A percentile compares a stretch with the other conserved stretches of the same genome.
phyloP scores from a whole-genome alignment of 495 filamentous ascomycete genomes.

The Xylaria longipes region DNA sequence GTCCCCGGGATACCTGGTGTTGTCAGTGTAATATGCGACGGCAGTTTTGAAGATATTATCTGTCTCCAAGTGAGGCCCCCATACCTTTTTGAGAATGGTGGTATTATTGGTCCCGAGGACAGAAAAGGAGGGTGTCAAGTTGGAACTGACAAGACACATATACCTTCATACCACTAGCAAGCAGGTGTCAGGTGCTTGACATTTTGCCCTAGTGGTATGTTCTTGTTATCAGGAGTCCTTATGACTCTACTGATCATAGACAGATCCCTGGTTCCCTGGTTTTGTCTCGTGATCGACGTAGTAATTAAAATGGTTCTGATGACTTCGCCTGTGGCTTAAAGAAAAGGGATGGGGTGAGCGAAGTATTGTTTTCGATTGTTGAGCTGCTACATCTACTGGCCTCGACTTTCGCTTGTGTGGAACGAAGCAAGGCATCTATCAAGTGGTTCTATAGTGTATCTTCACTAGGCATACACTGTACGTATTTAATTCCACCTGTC shows the following conservation, averaged over 20 bases:
- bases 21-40: not conserved
- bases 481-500: not conserved
- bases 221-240: not conserved
- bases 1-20: not conserved
- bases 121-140: too few species aligned
- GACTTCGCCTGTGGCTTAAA: not conserved
- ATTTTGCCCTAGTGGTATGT: too few species aligned
- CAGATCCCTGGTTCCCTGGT: not conserved
- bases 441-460: not conserved
- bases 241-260: not conserved
- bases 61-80: not conserved
- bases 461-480: not conserved
- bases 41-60: not conserved
- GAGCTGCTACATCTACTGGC: not conserved
- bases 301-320: not conserved
- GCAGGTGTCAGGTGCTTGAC: too few species aligned
- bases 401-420: not conserved
- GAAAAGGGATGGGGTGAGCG: not conserved
- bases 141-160: too few species aligned
- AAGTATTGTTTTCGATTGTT: not conserved
- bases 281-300: not conserved
- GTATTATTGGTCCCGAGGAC: constrained; percentile 6
- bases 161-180: too few species aligned
- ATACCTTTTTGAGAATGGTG: not conserved
- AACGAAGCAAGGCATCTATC: not conserved